Percentiles rank a stretch among this genome's conserved stretches.
Conservation (phyloP, 257 asterid genomes). For the Orobanche coerulescens region DNA sequence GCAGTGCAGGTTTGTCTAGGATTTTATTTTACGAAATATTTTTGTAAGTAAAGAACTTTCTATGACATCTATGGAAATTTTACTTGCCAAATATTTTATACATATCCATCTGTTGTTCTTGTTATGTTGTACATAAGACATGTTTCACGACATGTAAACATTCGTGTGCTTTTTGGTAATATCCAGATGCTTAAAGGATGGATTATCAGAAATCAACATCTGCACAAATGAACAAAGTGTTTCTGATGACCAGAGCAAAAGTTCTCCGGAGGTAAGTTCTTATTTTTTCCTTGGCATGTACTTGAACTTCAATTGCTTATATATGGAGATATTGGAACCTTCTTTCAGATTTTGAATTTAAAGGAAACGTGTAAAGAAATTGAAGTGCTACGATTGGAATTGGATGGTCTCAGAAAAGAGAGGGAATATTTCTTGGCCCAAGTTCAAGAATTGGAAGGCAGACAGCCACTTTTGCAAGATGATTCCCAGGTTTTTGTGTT, state of each 20-base stretch:
- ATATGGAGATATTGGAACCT: conserved; percentile 19
- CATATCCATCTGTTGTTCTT: neutral
- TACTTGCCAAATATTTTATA: neutral
- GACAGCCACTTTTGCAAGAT: conserved; percentile 21
- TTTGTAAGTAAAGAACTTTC: neutral
- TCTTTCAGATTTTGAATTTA: conserved; percentile 25
- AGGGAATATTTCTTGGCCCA: conserved; percentile 34
- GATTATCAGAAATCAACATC: conserved; percentile 35
- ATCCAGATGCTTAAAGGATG: conserved; percentile 32
- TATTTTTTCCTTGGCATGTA: conserved; percentile 12
- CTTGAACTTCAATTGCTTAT: conserved; percentile 10
- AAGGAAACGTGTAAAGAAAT: conserved; percentile 31
- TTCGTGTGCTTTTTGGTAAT: conserved; percentile 13
- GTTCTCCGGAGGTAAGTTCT: conserved; percentile 37
- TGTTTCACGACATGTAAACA: conserved; percentile 5
- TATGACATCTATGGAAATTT: neutral
- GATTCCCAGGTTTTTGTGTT: conserved; percentile 38
- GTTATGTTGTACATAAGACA: neutral
- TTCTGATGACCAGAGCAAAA: conserved; percentile 33
- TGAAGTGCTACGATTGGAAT: conserved; percentile 42
- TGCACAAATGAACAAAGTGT: conserved; percentile 35
- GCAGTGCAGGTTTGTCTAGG: conserved; percentile 40
- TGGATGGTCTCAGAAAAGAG: conserved; percentile 41
- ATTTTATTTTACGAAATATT: conserved; percentile 2
- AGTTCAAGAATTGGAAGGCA: conserved; percentile 32